Evolutionary conservation across 495 filamentous ascomycete genomes (phyloP).

Genomic region (Aspergillus bertholletiae): DNA sequence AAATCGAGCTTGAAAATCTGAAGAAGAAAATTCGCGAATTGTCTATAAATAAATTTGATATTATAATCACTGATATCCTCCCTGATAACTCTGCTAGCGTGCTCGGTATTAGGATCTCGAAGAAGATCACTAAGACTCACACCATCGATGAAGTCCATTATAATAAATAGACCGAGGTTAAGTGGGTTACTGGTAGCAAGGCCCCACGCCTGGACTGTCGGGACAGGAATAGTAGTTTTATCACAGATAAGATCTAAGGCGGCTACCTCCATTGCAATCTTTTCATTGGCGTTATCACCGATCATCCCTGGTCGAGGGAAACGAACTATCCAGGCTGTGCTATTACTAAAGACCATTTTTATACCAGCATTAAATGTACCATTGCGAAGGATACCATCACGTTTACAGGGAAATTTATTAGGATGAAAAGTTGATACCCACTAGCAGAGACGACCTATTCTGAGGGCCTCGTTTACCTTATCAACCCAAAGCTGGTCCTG

Average conservation of each 20-base stretch:
- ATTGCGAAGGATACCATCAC: slow-evolving; percentile 30
- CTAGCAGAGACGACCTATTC: slow-evolving; percentile 24
- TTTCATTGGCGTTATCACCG: slow-evolving; percentile 32
- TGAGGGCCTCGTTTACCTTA: slow-evolving; percentile 29
- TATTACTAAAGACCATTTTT: slow-evolving; percentile 33
- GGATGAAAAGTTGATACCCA: slow-evolving; percentile 40
- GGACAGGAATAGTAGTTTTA: slow-evolving; percentile 42
- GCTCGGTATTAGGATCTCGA: slow-evolving; percentile 10
- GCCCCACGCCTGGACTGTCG: slow-evolving; percentile 37
- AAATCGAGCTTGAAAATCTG: slow-evolving; percentile 27
- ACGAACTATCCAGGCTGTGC: slow-evolving; percentile 32
- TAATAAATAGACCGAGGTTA: slow-evolving; percentile 40
- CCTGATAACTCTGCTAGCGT: slow-evolving; percentile 18
- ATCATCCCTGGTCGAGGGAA: slow-evolving; percentile 36
- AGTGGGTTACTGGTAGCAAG: slow-evolving; percentile 28
- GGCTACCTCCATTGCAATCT: slow-evolving; percentile 40
- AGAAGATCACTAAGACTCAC: slow-evolving; percentile 24
- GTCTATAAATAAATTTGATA: slow-evolving; percentile 27
- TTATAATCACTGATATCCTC: slow-evolving; percentile 17
- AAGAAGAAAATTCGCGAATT: slow-evolving; percentile 26
- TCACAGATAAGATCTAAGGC: slow-evolving; percentile 31
- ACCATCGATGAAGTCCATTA: slow-evolving; percentile 44
- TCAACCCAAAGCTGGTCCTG: slow-evolving; percentile 31
- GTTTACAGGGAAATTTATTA: slow-evolving; percentile 28
- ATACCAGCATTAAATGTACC: slow-evolving; percentile 33